A percentile compares a stretch with the other conserved stretches of the same genome.
phyloP scores from a whole-genome alignment of 2,329 filamentous ascomycete species.

The Ophiocordyceps sinensis region DNA sequence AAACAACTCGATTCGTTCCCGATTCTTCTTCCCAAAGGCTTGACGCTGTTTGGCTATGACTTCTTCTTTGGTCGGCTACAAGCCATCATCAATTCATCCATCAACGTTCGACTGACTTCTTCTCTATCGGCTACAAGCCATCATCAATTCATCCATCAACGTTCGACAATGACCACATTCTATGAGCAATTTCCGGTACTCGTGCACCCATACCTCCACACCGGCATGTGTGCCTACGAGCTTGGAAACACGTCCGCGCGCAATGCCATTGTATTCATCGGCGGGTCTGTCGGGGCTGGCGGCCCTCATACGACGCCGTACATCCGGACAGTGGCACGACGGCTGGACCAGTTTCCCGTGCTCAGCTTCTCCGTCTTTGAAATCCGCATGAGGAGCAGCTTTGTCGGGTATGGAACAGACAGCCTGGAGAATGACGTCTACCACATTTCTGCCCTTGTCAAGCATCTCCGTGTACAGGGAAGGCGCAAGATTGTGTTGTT shows the following conservation, averaged over 20 bases:
- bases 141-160: neutral
- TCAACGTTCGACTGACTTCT: neutral
- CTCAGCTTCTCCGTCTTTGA: conserved; percentile 41
- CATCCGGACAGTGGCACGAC: conserved; percentile 28
- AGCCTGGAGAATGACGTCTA: conserved; percentile 36
- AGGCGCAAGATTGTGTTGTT: conserved; percentile 38
- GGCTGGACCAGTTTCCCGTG: conserved; percentile 21
- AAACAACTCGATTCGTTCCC: no score
- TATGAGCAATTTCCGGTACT: conserved; percentile 24
- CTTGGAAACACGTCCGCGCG: conserved; percentile 22
- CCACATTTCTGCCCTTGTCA: conserved; percentile 37
- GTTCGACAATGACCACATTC: conserved; percentile 9
- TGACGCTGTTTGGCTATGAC: no score
- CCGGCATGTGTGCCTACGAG: conserved; percentile 33
- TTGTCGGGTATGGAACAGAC: conserved; percentile 34
- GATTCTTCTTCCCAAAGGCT: no score
- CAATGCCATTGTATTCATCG: conserved; percentile 55
- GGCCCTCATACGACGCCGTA: conserved; percentile 53
- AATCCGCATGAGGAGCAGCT: conserved; percentile 39
- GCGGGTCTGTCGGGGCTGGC: conserved; percentile 58
- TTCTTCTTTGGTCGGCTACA: neutral
- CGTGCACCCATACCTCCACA: conserved; percentile 30
- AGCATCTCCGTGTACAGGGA: conserved; percentile 35
- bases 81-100: neutral
- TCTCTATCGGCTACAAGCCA: neutral